Base-by-base conservation (phyloP, 78 protist genomes). In the Mantamonas sphyraenae region DNA sequence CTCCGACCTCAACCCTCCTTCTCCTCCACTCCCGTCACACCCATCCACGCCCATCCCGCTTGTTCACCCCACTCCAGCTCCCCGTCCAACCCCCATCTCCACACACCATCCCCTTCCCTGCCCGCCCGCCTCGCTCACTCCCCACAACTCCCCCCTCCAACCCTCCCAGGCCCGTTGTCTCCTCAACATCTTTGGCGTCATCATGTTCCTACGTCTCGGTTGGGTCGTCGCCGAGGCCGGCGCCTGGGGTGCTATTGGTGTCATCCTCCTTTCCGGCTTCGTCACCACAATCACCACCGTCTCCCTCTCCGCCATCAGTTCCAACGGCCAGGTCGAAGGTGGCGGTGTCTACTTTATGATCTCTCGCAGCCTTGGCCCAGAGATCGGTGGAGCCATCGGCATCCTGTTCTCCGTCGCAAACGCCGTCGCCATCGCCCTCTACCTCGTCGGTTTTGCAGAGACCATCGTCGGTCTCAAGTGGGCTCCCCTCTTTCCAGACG, bases 281-380 rank as follows among this genome's bases (percentile, higher is more conserved):
- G 77, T 76, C 35, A 71, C 86, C 14, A 19, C 26, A 10, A 51
- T 86, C 24, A 88, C 96, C 45, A 77, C 84, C 14, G 0, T 86
- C 30, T 82, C 92, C 12, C 57, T 88, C 66, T 64, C 85, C 2
- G 96, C 96, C 12, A 73, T 91, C 30, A 33, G 74, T 60, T 85
- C 96, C 33, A 91, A 91, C 71, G 93, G 93, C 26, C 24, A 43
- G n/a, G 72, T 82, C 42, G 17, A 16, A 17, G 85, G 47, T 2
- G 96, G 94, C 16, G 96, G 96, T 34, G 65, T 82, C 58, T 89
- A 92, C 64, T 72, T 45, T 50, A 17, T 89, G 40, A 68, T 92
- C 42, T 60, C 90, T 0, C 67, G 93, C n/a, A 51, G 83, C 47
- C 40, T 92, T 17, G 96, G 96, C 35, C 80, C 82, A 17, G 77